Evolutionary conservation across 1,284 basidiomycete species (phyloP).

Genomic region (Gomphus bonarii): DNA sequence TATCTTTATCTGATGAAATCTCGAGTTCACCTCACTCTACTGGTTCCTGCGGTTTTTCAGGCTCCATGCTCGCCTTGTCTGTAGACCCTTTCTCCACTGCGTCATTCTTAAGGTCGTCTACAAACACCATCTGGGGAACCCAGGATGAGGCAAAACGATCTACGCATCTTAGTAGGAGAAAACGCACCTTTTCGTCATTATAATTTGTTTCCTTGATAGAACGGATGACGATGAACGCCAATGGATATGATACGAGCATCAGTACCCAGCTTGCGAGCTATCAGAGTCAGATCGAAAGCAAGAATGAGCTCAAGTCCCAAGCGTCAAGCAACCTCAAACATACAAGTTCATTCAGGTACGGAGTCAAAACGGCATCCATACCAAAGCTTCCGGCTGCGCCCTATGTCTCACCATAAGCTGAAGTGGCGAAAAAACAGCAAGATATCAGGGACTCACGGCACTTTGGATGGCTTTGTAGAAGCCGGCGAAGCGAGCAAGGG

Average conservation of each 20-base stretch:
- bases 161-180: neutral
- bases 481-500: slow-evolving; percentile 15
- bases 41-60: neutral
- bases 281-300: neutral
- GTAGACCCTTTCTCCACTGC: slow-evolving; percentile 13
- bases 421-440: neutral
- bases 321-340: slow-evolving; percentile 1
- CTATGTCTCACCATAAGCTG: neutral
- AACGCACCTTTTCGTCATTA: slow-evolving; percentile 23
- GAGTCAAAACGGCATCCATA: slow-evolving; percentile 35
- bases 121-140: slow-evolving; percentile 17
- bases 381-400: slow-evolving; percentile 33
- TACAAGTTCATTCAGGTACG: slow-evolving; percentile 28
- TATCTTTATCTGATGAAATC: neutral
- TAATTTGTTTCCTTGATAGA: slow-evolving; percentile 31
- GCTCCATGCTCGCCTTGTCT: neutral
- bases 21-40: neutral
- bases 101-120: slow-evolving; percentile 21
- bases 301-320: neutral
- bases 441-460: slow-evolving; percentile 15
- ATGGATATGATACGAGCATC: slow-evolving; percentile 28
- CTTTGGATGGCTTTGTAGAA: slow-evolving; percentile 30
- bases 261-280: slow-evolving; percentile 28
- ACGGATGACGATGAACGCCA: slow-evolving; percentile 26
- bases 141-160: neutral